Base-by-base conservation (phyloP, 176 grass and related monocot genomes). In the Neostapfia colusana region DNA sequence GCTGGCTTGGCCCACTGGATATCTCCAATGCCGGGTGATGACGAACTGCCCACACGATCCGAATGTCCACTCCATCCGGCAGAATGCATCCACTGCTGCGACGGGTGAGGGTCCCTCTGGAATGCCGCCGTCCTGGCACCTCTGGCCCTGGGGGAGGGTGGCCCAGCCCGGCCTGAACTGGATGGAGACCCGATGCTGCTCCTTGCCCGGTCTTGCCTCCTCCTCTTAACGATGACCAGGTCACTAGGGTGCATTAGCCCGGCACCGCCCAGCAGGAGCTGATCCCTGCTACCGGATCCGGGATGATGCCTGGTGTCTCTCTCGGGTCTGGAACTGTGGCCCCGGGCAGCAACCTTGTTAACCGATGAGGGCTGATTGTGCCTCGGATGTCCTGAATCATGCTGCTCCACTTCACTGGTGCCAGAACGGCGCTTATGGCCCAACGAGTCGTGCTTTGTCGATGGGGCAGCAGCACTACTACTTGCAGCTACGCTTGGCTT, bases 1-100 rank as follows among this genome's bases (percentile, higher is more conserved):
- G 81, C 89, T 65, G 92, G 91, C 70, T 92, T 99, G 6, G 96
- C 96, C 96, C 96, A 99, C 38, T 95, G 96, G 71, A 99, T 87
- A 63, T 92, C 96, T n/a, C 89, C 92, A 24, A 95, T 95, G 56
- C 92, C 88, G 0, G 78, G 80, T 0, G 56, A 39, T 1, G 73
- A 78, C 0, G 76, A 86, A 42, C 50, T 80, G 0, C 75, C 85
- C 2, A 76, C 87, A 3, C 73, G 83, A 17, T 86, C 87, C 1
- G 77, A 69, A 12, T 82, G 78, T 1, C 72, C 35, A 11, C 79
- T 82, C 95, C 91, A 92, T 37, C 85, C 81, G 6, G 83, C 67
- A 15, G 85, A 65, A 57, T 86, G 88, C 72, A 81, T 81, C 1
- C 67, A 26, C 79, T 83, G 88, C 23, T 86, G 91, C 14, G 91